Evolutionary conservation across 805 yeast species (phyloP).

Genomic region (Schizosaccharomyces lindneri): DNA sequence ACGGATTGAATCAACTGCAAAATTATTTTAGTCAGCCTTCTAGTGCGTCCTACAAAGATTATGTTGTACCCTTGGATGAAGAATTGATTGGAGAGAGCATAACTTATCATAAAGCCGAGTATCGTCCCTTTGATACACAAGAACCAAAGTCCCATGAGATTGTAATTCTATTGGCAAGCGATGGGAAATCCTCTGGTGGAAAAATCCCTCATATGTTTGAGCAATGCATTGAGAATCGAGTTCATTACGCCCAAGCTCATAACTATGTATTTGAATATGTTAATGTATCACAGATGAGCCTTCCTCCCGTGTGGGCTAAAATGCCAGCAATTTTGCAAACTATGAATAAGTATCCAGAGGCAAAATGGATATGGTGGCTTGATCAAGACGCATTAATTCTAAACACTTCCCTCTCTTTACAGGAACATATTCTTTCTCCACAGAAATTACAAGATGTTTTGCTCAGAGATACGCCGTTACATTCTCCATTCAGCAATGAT

Average conservation of each 20-base stretch:
- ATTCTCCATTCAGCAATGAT: slow-evolving; percentile 4
- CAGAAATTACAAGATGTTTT: slow-evolving; percentile 10
- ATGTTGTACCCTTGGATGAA: background rate
- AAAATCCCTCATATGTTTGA: slow-evolving; percentile 5
- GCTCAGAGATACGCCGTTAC: slow-evolving; percentile 6
- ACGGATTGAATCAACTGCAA: no score
- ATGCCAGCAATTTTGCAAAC: slow-evolving; percentile 14
- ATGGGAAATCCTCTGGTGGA: slow-evolving; percentile 8
- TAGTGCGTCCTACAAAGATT: background rate
- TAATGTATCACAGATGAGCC: slow-evolving; percentile 10
- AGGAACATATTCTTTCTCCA: slow-evolving; percentile 11
- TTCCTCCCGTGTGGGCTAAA: slow-evolving; percentile 13
- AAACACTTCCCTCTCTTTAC: slow-evolving; percentile 12
- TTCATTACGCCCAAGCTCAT: slow-evolving; percentile 13
- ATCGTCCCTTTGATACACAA: background rate
- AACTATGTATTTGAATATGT: slow-evolving; percentile 13
- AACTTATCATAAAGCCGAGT: background rate
- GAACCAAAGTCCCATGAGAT: slow-evolving; percentile 4
- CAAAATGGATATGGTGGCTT: slow-evolving; percentile 19
- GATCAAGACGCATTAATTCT: slow-evolving; percentile 16
- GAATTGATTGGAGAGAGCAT: background rate
- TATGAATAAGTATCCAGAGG: slow-evolving; percentile 13
- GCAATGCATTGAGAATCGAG: slow-evolving; percentile 11
- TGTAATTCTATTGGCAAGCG: slow-evolving; percentile 10
- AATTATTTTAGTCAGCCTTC: no score